These are phyloP conservation scores for Tetrahymena borealis DNA, from an alignment of 73 alveolate genomes.

Conservation along the genomic window DNA sequence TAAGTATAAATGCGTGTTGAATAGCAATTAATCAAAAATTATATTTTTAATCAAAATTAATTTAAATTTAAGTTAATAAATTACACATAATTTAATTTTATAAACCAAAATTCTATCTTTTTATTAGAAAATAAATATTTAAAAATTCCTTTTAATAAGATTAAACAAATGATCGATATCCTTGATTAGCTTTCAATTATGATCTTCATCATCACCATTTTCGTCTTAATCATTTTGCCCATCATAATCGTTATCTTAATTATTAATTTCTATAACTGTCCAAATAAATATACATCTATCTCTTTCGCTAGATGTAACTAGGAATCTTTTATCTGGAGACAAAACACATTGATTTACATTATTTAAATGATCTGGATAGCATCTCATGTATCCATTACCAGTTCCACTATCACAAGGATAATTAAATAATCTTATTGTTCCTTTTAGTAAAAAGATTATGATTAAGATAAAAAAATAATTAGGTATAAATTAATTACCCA, in stretches of 20 bases:
- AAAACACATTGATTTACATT: conserved; percentile 54
- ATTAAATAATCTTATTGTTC: conserved; percentile 50
- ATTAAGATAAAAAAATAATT: not conserved
- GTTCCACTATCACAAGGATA: conserved; percentile 40
- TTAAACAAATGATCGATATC: too few relatives aligned
- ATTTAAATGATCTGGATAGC: conserved; percentile 84
- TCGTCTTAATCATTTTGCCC: not conserved
- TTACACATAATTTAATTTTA: not conserved
- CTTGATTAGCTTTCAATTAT: not conserved
- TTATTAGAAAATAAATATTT: too few relatives aligned
- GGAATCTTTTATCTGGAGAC: conserved; percentile 60
- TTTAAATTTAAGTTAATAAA: too few relatives aligned
- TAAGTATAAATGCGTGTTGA: too few relatives aligned
- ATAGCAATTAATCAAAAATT: too few relatives aligned
- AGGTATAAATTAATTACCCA: not conserved
- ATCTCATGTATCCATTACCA: conserved; percentile 56
- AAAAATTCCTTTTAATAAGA: too few relatives aligned
- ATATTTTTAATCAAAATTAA: too few relatives aligned
- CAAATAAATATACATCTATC: conserved; percentile 76
- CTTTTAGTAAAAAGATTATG: not conserved
- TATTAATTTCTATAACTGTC: conserved; percentile 36
- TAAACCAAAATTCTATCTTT: not conserved
- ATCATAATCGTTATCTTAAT: not conserved
- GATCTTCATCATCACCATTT: not conserved
- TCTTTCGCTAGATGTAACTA: conserved; percentile 58